Evolutionary conservation across 1,139 yeast species (phyloP).

Genomic region (Yamadazyma buinensis): DNA sequence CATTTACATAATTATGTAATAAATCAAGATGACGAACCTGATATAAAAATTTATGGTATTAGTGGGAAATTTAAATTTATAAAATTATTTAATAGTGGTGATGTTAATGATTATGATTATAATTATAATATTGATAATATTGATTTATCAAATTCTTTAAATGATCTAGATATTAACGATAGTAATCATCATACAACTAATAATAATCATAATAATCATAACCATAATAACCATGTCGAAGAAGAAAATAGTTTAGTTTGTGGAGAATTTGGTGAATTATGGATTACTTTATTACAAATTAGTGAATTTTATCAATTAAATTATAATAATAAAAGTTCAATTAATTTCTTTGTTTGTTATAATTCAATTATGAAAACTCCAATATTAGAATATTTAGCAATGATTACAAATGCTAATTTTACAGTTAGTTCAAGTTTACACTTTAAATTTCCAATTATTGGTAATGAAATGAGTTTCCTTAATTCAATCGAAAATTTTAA

Average conservation of each 20-base stretch:
- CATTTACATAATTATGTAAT: slow-evolving; percentile 47
- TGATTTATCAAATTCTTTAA: not conserved
- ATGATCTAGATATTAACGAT: slow-evolving; percentile 2
- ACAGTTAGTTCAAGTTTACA: slow-evolving; percentile 71
- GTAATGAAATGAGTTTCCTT: slow-evolving; percentile 64
- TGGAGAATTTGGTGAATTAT: slow-evolving; percentile 72
- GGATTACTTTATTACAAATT: slow-evolving; percentile 71
- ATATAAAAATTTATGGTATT: slow-evolving; percentile 58
- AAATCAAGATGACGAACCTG: slow-evolving; percentile 36
- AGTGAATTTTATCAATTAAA: slow-evolving; percentile 45
- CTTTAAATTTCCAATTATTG: slow-evolving; percentile 68
- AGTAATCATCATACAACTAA: not conserved
- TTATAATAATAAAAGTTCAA: slow-evolving; percentile 28
- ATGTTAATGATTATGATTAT: slow-evolving; percentile 18
- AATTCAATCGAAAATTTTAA: slow-evolving; percentile 61
- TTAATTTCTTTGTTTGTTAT: slow-evolving; percentile 63
- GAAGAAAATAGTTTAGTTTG: slow-evolving; percentile 15
- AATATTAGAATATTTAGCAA: slow-evolving; percentile 63
- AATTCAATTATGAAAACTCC: slow-evolving; percentile 67
- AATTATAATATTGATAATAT: slow-evolving; percentile 55
- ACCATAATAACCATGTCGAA: not conserved
- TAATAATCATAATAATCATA: not conserved
- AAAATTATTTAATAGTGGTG: slow-evolving; percentile 67
- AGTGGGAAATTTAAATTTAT: slow-evolving; percentile 72
- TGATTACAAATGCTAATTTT: slow-evolving; percentile 66